Evolutionary conservation across 192 early-diverging fungal species (phyloP).

Genomic region (Spizellomyces punctatus): DNA sequence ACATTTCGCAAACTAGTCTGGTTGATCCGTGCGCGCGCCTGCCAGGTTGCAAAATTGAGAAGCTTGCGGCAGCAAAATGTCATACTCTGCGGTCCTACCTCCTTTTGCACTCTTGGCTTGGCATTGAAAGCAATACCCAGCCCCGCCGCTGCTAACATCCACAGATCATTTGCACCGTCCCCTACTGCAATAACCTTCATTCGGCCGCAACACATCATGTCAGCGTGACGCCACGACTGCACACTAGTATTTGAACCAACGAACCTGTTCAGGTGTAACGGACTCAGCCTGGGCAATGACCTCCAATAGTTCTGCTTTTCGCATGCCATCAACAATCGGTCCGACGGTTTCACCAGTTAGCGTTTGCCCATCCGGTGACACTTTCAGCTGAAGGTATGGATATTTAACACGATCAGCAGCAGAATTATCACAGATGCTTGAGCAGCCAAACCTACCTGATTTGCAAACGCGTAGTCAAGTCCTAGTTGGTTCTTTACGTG

Average conservation of each 20-base stretch:
- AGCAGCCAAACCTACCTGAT: conserved; percentile 63
- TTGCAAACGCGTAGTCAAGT: conserved; percentile 98
- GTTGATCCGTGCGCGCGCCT: conserved; percentile 88
- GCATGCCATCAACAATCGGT: conserved; percentile 84
- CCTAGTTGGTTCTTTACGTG: conserved; percentile 90
- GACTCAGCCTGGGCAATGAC: conserved; percentile 95
- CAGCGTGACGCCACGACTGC: no score
- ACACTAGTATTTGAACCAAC: background rate
- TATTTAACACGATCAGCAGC: background rate
- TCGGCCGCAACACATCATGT: background rate
- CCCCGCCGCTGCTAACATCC: conserved; percentile 92
- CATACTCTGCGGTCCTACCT: conserved; percentile 28
- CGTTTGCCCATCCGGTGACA: conserved; percentile 77
- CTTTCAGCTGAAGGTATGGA: conserved; percentile 64
- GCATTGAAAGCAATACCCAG: conserved; percentile 98
- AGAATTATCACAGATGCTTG: background rate
- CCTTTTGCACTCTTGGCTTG: conserved; percentile 94
- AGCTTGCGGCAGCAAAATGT: conserved; percentile 2
- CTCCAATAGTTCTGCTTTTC: conserved; percentile 94
- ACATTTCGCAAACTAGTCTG: conserved; percentile 90
- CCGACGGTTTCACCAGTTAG: conserved; percentile 90
- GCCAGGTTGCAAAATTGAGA: conserved; percentile 6
- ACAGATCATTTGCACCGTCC: conserved; percentile 97
- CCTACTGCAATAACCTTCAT: conserved; percentile 89
- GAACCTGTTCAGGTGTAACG: conserved; percentile 77